Percentiles rank a stretch among this genome's conserved stretches.
Conservation (phyloP, 305 asterid genomes). For the Solanum hybrid region DNA sequence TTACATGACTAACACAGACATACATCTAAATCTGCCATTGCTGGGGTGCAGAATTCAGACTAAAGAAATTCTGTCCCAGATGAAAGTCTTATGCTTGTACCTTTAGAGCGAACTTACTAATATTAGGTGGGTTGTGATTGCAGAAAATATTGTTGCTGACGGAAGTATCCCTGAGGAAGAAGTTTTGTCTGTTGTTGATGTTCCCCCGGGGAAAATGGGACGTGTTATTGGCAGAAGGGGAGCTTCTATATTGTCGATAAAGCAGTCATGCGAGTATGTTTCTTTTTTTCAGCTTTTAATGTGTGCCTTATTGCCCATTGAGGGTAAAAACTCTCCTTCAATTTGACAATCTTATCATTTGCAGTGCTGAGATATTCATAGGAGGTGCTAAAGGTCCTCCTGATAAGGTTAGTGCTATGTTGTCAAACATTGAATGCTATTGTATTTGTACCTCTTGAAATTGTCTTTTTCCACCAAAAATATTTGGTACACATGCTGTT, state of each 20-base stretch:
- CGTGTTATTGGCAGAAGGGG: constrained; percentile 81
- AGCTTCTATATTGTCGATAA: constrained; percentile 62
- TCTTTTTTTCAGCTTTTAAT: not conserved
- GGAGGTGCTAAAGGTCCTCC: constrained; percentile 93
- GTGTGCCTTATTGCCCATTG: not conserved
- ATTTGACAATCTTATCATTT: constrained; percentile 14
- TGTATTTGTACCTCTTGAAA: not conserved
- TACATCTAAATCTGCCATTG: not conserved
- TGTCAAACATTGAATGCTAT: not conserved
- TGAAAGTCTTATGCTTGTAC: not conserved
- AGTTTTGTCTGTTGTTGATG: constrained; percentile 72
- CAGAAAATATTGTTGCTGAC: constrained; percentile 44
- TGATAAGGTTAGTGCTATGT: constrained; percentile 54
- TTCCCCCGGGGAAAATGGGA: constrained; percentile 88
- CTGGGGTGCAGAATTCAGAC: not conserved
- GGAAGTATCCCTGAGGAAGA: constrained; percentile 67
- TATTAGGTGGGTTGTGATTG: constrained; percentile 15
- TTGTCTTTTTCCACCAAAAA: not conserved
- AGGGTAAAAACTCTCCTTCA: not conserved
- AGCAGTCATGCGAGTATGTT: constrained; percentile 83
- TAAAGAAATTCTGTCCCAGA: not conserved
- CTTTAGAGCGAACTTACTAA: not conserved
- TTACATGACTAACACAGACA: not conserved
- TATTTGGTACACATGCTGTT: not conserved
- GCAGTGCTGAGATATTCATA: constrained; percentile 91